phyloP scores from a whole-genome alignment of 1,139 yeast species.

The Sugiyamaella pinicola region DNA sequence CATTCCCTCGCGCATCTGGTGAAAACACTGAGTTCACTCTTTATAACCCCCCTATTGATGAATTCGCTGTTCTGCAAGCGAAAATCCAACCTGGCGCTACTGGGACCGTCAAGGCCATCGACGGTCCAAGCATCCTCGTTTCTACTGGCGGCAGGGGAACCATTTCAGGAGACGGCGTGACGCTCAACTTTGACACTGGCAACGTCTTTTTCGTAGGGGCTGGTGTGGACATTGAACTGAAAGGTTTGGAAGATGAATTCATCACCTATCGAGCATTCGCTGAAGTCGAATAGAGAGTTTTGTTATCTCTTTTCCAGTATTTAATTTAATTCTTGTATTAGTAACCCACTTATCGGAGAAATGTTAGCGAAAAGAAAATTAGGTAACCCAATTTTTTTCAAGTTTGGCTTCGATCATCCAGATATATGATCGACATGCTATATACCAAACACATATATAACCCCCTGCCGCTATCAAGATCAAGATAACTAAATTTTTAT shows the following conservation, averaged over 20 bases:
- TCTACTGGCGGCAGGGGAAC: conserved; percentile 79
- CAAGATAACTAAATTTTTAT: not conserved
- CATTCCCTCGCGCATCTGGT: conserved; percentile 64
- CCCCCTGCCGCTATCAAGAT: conserved; percentile 2
- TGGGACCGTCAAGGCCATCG: conserved; percentile 57
- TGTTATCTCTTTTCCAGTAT: too few species aligned
- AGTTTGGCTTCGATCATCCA: too few species aligned
- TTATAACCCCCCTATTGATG: conserved; percentile 96
- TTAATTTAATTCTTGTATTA: too few species aligned
- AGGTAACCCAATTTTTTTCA: too few species aligned
- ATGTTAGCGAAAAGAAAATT: too few species aligned
- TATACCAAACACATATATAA: not conserved
- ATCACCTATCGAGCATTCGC: conserved; percentile 80
- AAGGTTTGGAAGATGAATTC: conserved; percentile 56
- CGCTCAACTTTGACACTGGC: conserved; percentile 57
- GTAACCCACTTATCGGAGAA: too few species aligned
- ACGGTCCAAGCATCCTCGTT: conserved; percentile 88
- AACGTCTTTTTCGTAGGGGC: conserved; percentile 86
- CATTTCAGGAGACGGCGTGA: conserved; percentile 49
- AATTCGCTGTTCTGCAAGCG: conserved; percentile 87
- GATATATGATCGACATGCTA: not conserved
- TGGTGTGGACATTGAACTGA: conserved; percentile 61
- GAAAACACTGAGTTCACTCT: conserved; percentile 53
- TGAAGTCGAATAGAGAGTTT: conserved; percentile 31
- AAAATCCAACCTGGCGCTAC: conserved; percentile 52